Conservation (phyloP, 495 filamentous ascomycete genomes). For the Thermothielavioides terrestris region DNA sequence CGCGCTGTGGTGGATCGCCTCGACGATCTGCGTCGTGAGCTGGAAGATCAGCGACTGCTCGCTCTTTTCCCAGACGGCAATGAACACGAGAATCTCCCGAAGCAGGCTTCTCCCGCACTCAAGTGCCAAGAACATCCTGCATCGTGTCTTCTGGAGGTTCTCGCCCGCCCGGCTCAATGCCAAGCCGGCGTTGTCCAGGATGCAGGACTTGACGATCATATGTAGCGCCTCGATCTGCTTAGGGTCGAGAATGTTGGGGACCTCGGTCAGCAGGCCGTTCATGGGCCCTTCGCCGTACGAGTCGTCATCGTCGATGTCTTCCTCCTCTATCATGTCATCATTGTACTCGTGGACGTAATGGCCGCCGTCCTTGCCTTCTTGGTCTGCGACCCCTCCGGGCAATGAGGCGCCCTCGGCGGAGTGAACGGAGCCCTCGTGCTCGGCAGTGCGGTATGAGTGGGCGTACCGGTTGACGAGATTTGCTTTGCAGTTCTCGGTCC, state of each 20-base stretch:
- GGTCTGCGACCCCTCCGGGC: slow-evolving; percentile 42
- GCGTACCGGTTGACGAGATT: slow-evolving; percentile 41
- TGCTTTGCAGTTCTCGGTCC: slow-evolving; percentile 41
- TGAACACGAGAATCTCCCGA: slow-evolving; percentile 86
- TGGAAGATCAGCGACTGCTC: slow-evolving; percentile 90
- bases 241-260: slow-evolving; percentile 86
- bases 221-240: slow-evolving; percentile 90
- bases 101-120: slow-evolving; percentile 81
- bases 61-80: slow-evolving; percentile 89
- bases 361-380: slow-evolving; percentile 36
- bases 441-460: slow-evolving; percentile 46
- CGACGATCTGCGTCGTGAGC: slow-evolving; percentile 90
- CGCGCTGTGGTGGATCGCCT: slow-evolving; percentile 77
- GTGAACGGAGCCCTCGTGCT: slow-evolving; percentile 53
- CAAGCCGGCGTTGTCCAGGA: slow-evolving; percentile 58
- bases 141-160: slow-evolving; percentile 77
- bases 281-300: slow-evolving; percentile 75
- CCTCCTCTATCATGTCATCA: slow-evolving; percentile 50
- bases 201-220: slow-evolving; percentile 88
- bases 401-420: slow-evolving; percentile 28
- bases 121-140: slow-evolving; percentile 77
- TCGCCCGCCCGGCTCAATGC: slow-evolving; percentile 47
- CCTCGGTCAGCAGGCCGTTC: slow-evolving; percentile 79
- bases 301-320: slow-evolving; percentile 74
- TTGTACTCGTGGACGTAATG: slow-evolving; percentile 37